phyloP scores from a whole-genome alignment of 1,139 yeast genomes.

The Diutina pseudorugosa region DNA sequence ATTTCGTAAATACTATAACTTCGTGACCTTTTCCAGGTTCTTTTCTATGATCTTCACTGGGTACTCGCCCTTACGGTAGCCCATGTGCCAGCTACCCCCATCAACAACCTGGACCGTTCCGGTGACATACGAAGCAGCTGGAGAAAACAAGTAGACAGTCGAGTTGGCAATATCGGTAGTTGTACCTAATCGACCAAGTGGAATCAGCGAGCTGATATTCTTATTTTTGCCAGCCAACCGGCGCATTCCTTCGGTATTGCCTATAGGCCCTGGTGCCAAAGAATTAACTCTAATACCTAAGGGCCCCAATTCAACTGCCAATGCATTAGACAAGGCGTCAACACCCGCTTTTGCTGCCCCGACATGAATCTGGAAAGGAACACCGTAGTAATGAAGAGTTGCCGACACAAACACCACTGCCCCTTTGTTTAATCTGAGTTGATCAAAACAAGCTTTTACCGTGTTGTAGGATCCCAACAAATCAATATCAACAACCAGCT shows the following conservation, averaged over 20 bases:
- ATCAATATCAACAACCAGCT: conserved; percentile 75
- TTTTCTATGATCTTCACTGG: conserved; percentile 20
- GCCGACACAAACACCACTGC: conserved; percentile 68
- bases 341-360: conserved; percentile 93
- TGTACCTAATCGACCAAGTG: conserved; percentile 66
- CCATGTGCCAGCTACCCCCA: conserved; percentile 80
- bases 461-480: conserved; percentile 79
- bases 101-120: conserved; percentile 79
- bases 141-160: conserved; percentile 73
- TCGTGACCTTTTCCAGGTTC: conserved; percentile 11
- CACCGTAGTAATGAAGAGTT: conserved; percentile 77
- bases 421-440: conserved; percentile 57
- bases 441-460: conserved; percentile 62
- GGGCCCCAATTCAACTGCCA: conserved; percentile 86
- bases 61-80: conserved; percentile 32
- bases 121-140: conserved; percentile 66
- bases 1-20: not conserved
- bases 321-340: conserved; percentile 69
- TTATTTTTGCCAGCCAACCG: conserved; percentile 26
- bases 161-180: conserved; percentile 84
- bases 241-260: conserved; percentile 66
- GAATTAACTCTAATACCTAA: conserved; percentile 70
- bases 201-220: conserved; percentile 37
- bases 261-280: conserved; percentile 84
- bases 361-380: conserved; percentile 77